Evolutionary conservation across 1,284 basidiomycete genomes (phyloP), one percentile per base, ranked within the genome.

Genomic region (Rhodotorula sp.): DNA sequence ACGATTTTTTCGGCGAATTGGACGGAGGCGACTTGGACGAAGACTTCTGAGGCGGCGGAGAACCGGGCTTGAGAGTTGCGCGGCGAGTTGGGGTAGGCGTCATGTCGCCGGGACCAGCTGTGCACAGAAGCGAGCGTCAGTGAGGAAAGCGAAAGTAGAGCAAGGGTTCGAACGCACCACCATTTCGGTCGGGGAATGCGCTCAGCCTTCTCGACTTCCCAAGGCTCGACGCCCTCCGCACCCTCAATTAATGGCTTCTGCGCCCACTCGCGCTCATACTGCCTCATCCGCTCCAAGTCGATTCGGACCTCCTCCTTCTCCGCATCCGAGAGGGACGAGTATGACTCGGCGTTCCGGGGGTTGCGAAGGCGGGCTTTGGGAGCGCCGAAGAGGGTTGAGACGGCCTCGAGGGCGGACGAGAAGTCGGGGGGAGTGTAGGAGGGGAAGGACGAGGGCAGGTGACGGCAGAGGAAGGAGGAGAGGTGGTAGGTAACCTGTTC

Each of bases 101-200:
- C 57, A 30, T 65, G 30, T 8, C 63, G 56, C 30, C 46, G 63
- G 6, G 63, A 65, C 57, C 56, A 65, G 29, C 63, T 65, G 63
- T 17, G 10, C 24, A n/a, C 17, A 27, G 27, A 24, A 22, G 15
- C 7, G 15, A 6, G 32, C 19, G 20, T 61, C 29, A 62, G 61
- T 17, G 9, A 5, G 2, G 30, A 51, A 30, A 1, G 22, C 11
- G 6, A n/a, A 13, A 4, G 44, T 9, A 10, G 22, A 22, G 5
- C 24, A 22, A 47, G 13, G 22, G n/a, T n/a, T 10, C 8, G 46
- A 4, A 55, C 61, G 53, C 24, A 62, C 61, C 61, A 53, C 61
- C 61, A 62, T 2, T n/a, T 20, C 13, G 52, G 52, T 19, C 53
- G 29, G 0, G 53, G 39, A 5, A 62, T 46, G 1, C 53, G n/a